Base-by-base conservation (phyloP, 1,139 yeast species). In the Geotrichum siamense region DNA sequence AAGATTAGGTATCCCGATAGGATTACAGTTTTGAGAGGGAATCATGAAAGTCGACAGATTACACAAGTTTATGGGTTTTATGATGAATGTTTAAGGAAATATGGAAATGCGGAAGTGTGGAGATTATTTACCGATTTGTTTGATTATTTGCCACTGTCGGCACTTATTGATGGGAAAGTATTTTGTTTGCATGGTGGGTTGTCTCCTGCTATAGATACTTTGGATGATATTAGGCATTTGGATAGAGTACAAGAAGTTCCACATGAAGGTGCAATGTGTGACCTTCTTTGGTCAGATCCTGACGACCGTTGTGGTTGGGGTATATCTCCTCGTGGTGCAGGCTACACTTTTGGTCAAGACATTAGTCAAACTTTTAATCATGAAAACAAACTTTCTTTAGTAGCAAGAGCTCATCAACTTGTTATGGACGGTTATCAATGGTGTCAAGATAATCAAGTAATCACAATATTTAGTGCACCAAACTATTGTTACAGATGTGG, bases 181-280 rank as follows among this genome's bases (percentile, higher is more conserved):
- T 87, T 91, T 67, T 91, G 98, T 65, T 79, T 91, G 47, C 98
- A 91, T 68, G 98, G 98, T 40, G 98, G 98, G 1, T 73, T 91
- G 51, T 84, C 95, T 21, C 98, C 98, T 44, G 87, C 85, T 72
- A 81, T 93, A 55, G 85, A 83, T 57, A 77, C 87, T 38, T 77
- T 91, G 51, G 95, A 86, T 63, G 94, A 86, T 65, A 94, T 91
- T 47, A 72, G 94, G 53, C 79, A 81, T 52, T 76, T 87, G 51
- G 91, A 86, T 64, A 72, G 96, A 58, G 78, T 78, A 58, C 97
- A 91, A 68, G 98, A 91, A 67, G 97, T 91, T 43, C 98, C 98
- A 28, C 98, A 91, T 62, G 98, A 91, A 65, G 98, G 98, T 31
- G 95, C 96, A 43, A 91, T 91, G 96, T 91, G 97, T 67, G 98